Evolutionary conservation across 768 basidiomycete species (phyloP), one percentile per base, ranked within the genome.

Genomic region (Amanita subjunquillea): DNA sequence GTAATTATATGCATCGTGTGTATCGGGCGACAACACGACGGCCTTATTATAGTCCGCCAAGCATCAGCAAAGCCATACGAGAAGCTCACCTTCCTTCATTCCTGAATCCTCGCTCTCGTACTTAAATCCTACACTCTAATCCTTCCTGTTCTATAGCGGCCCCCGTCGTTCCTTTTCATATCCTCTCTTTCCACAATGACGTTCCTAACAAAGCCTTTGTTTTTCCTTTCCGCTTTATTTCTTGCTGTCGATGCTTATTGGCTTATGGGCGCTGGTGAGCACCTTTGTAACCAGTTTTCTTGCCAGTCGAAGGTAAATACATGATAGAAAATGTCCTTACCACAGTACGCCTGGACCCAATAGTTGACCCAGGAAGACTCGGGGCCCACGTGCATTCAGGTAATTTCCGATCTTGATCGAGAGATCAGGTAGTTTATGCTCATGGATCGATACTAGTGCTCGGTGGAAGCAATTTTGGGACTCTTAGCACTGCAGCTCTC

Each of bases 381-480:
- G 66, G 72, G 29, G 59, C 69, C 47, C 78, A 80, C 65, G 67
- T 63, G 39, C 78, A 80, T 60, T 69, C 71, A 55, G 65, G 75
- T 77, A 48, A 50, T 17, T 50, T 56, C 55, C 37, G 22, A 43
- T 48, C 44, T 37, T 10, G 29, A 57, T 55, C 51, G 36, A 45
- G 37, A 42, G 45, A 13, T 13, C 53, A 25, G 38, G 43, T 20
- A 27, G 42, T 30, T 12, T 55, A 29, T 47, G 41, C 32, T 38
- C 12, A 36, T n/a, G 25, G 25, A 40, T 23, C 36, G 38, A 53
- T 50, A 23, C 27, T n/a, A 78, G 77, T 77, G 48, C 59, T 76
- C 50, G 78, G 78, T 29, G 77, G 78, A 3, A 77, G 75, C 64
- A 77, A 77, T 57, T 77, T 79, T 62, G 65, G 74, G 54, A 58